Evolutionary conservation across 129 eudicot genomes (phyloP), one percentile per base, ranked within the genome.

Genomic region (Calendula officinalis): DNA sequence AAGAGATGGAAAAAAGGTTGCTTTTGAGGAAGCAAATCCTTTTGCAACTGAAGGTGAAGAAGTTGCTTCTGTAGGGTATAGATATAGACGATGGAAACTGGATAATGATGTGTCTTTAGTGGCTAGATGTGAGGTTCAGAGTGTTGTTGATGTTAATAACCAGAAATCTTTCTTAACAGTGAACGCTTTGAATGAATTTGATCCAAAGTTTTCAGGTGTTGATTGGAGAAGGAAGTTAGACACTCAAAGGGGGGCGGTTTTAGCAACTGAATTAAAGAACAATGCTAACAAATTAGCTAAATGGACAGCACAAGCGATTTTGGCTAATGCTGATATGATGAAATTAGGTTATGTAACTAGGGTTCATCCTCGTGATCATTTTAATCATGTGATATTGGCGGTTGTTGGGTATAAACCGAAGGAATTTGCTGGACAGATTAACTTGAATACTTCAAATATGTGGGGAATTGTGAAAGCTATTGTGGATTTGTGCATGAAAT

Each of bases 391-490:
- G 48, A 85, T 89, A 33, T 75, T 85, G 60, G 94, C 95, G 33
- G 94, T 89, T 38, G 95, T 83, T 42, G 97, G 97, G 13, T 83
- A 89, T 67, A 86, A 89, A 77, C 97, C 97, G 0, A 85, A 43
- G 76, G 91, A 83, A 11, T 89, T 89, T 61, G 97, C 97, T 4
- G 64, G 90, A 2, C 95, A 89, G 83, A 85, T 89, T 5, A 89
- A 89, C 45, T 67, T 89, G 84, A 89, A 89, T 65, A 75, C 82
- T 36, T 69, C 84, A 0, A 89, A 89, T 74, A 89, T 89, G 97
- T 89, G 97, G 97, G 97, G 97, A n/a, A 85, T 89, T 13, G 95
- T 89, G 58, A 89, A 89, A 79, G 80, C 88, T 11, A 85, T 89
- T 70, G 97, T 89, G 37, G 95, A 89, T 70, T 79, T 89, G 84